Evolutionary conservation across 2,329 filamentous ascomycete species (phyloP), one percentile per base, ranked within the genome.

Genomic region (Talaromyces sp.): DNA sequence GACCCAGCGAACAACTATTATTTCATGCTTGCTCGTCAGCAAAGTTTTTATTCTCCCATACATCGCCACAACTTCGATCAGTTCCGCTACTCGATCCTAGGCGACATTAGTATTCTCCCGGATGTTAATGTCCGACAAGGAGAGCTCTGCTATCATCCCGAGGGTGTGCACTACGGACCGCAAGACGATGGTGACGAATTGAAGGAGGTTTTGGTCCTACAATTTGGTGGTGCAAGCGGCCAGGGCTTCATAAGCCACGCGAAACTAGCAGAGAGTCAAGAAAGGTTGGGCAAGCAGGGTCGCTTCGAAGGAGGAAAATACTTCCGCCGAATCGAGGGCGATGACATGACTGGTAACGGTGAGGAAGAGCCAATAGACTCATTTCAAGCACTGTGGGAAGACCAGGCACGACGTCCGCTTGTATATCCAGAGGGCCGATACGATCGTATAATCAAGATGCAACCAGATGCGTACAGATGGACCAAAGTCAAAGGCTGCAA

Each of bases 31-130:
- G 57, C 46, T 4, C 54, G 47, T 13, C 57, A 62, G 39, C 14
- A 41, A 5, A 20, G 35, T 24, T 63, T 63, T 44, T 62, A 54
- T 48, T 63, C 61, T 6, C 61, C 61, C 1, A 33, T 54, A 2
- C 58, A 63, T 44, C 49, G 41, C 9, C 58, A 63, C 51, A 63
- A 62, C 41, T 63, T 63, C 37, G 61, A 63, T 27, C 58, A 60
- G 43, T 62, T 63, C 47, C 61, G 61, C 35, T 63, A 45, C 44
- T 50, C 58, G 2, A 20, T 50, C 8, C 29, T 44, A 5, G 54
- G 52, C 6, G 43, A 50, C 10, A 49, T 63, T 19, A 51, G 45
- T n/a, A 52, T 60, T 17, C 8, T 27, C 1, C 53, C 53, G 11
- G 41, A 54, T 27, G 22, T 62, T 16, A 29, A 47, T 4, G 35